A percentile compares a stretch with the other conserved stretches of the same genome.
Conservation (phyloP, 257 asterid species). For the Plantago ovata region DNA sequence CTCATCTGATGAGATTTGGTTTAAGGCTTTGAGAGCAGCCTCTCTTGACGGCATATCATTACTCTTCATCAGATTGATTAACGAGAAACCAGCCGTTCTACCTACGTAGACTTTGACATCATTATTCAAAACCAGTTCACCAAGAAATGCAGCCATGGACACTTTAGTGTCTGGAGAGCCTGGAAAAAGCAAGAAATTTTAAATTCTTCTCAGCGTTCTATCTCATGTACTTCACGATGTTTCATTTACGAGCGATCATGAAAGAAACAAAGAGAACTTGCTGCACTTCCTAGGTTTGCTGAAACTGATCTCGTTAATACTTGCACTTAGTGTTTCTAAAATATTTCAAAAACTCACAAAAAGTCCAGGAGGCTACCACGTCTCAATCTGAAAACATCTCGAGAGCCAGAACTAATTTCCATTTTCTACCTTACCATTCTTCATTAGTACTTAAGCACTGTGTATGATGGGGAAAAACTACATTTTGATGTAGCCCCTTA, state of each 20-base stretch:
- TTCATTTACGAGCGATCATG: not conserved
- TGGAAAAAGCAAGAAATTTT: conserved; percentile 30
- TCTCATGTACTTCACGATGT: not conserved
- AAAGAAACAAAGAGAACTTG: not conserved
- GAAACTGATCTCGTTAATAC: not conserved
- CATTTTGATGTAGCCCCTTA: not conserved
- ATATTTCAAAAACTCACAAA: not conserved
- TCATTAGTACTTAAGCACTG: not conserved
- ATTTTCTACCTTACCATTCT: not conserved
- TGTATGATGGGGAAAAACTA: not conserved
- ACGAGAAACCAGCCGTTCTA: conserved; percentile 60
- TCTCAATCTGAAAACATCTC: not conserved
- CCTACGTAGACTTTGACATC: conserved; percentile 83
- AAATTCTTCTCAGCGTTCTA: not conserved
- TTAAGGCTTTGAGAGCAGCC: conserved; percentile 84
- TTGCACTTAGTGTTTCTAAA: not conserved
- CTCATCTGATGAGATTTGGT: conserved; percentile 82
- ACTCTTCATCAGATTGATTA: conserved; percentile 70
- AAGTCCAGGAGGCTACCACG: not conserved
- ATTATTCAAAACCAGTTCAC: conserved; percentile 74
- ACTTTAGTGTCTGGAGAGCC: conserved; percentile 79
- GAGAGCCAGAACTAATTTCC: not conserved
- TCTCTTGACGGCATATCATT: conserved; percentile 57
- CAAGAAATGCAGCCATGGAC: conserved; percentile 85
- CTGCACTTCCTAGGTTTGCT: not conserved